Percentiles rank a stretch among this genome's conserved stretches.
Evolutionary conservation across 1,139 yeast genomes (phyloP).

Genomic region (Chernovozyma aurita): DNA sequence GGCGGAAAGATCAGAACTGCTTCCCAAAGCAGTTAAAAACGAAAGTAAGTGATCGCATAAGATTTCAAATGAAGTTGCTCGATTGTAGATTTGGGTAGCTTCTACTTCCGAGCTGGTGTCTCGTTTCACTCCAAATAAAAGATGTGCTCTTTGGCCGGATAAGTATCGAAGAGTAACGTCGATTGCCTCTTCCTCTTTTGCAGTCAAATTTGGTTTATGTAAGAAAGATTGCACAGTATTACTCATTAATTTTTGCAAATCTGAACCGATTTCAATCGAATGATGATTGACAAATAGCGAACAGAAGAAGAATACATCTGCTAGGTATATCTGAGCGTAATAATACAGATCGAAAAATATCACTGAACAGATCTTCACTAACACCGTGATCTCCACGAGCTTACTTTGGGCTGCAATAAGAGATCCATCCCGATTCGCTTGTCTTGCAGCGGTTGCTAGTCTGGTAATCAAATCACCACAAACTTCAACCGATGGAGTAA

Average conservation of each 20-base stretch:
- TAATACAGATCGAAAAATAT: constrained; percentile 69
- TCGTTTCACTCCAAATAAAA: constrained; percentile 76
- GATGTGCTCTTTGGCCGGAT: constrained; percentile 67
- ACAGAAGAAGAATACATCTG: constrained; percentile 69
- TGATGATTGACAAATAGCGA: constrained; percentile 73
- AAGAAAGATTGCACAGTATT: constrained; percentile 72
- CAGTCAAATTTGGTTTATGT: constrained; percentile 51
- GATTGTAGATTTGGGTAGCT: constrained; percentile 41
- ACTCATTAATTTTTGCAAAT: constrained; percentile 61
- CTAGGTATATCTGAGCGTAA: constrained; percentile 62
- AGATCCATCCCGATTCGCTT: constrained; percentile 43
- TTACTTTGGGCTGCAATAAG: constrained; percentile 57
- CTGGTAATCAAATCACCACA: constrained; percentile 63
- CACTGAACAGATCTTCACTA: constrained; percentile 63
- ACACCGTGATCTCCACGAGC: constrained; percentile 70
- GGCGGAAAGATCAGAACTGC: constrained; percentile 48
- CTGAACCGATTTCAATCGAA: constrained; percentile 61
- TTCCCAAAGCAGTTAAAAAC: constrained; percentile 44
- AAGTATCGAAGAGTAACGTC: constrained; percentile 54
- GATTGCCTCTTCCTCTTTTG: constrained; percentile 39
- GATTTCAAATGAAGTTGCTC: constrained; percentile 53
- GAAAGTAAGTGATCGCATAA: constrained; percentile 59
- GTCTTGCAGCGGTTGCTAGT: constrained; percentile 47
- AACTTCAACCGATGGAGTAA: constrained; percentile 71
- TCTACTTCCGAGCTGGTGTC: constrained; percentile 40